Evolutionary conservation across 495 filamentous ascomycete species (phyloP), one percentile per base, ranked within the genome.

Genomic region (Aspergillus funiculosus): DNA sequence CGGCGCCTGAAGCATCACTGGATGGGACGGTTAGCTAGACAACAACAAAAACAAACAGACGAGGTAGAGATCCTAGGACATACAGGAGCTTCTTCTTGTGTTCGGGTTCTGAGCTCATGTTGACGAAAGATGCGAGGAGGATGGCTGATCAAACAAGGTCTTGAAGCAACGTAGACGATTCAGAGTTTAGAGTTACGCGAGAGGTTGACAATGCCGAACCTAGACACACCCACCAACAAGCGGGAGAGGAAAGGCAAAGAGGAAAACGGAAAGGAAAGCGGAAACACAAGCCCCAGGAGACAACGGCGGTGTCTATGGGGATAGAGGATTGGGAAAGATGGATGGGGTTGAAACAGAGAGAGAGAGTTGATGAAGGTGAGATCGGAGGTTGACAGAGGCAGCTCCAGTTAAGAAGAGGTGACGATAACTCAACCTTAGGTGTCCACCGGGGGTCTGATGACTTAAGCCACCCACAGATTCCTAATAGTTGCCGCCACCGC

Each of bases 21-120:
- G 46, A 53, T 47, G n/a, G 26, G 26, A 40, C 46, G 48, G 63
- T 77, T 64, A 72, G 60, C 56, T 54, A 11, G 52, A 19, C 51
- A 62, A 47, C 45, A n/a, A 43, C 50, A 25, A 55, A 27, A 44
- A 51, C 45, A 39, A 43, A 1, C 6, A 15, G 21, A 39, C n/a
- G n/a, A n/a, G n/a, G 14, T 18, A 38, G 22, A 27, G 19, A 21
- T 8, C 14, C 14, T 10, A 14, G 24, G 42, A 63, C 87, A 62
- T 83, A 95, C 89, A 83, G 78, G 59, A 96, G 82, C 82, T 94
- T 94, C 74, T 85, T 82, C 82, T 95, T 94, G 60, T 90, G 83
- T 54, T 94, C 87, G 40, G 80, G 83, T 60, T 90, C 81, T 38
- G 74, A 67, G 58, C 79, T 77, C 81, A 85, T 85, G 48, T 57